Evolutionary conservation across 1,284 basidiomycete species (phyloP).

Genomic region (Stygiomarasmius scandens): DNA sequence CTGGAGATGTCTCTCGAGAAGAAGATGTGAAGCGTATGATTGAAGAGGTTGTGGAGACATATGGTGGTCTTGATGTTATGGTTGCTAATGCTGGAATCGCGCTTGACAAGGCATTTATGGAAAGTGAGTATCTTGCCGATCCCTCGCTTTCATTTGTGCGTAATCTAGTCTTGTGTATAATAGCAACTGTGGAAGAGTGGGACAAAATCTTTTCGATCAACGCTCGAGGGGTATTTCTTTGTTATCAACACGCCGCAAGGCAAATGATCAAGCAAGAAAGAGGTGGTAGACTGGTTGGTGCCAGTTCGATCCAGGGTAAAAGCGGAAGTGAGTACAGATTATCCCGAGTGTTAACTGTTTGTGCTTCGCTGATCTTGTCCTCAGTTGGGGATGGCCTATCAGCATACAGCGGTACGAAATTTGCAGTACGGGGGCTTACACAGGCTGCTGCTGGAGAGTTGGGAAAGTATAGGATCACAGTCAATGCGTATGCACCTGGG

Average conservation of each 20-base stretch:
- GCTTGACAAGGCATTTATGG: constrained; percentile 15
- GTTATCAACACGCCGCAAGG: constrained; percentile 32
- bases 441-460: constrained; percentile 8
- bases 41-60: constrained; percentile 18
- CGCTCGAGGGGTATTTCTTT: constrained; percentile 21
- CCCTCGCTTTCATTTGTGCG: neutral
- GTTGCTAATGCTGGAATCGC: constrained; percentile 26
- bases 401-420: constrained; percentile 31
- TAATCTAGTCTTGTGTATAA: neutral
- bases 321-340: constrained; percentile 22
- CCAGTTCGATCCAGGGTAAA: constrained; percentile 36
- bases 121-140: constrained; percentile 15
- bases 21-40: constrained; percentile 29
- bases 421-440: constrained; percentile 27
- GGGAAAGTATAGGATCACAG: constrained; percentile 11
- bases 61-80: constrained; percentile 36
- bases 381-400: too few species aligned
- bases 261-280: constrained; percentile 32
- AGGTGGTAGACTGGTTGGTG: constrained; percentile 42
- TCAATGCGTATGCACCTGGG: constrained; percentile 16
- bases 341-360: too few species aligned
- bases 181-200: constrained; percentile 20
- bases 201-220: constrained; percentile 20
- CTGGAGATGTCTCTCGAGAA: constrained; percentile 29
- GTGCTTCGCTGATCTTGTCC: neutral